A percentile compares a stretch with the other conserved stretches of the same genome.
These are phyloP conservation scores for Piloderma croceum DNA, from an alignment of 768 basidiomycete genomes.

Conservation along the genomic window DNA sequence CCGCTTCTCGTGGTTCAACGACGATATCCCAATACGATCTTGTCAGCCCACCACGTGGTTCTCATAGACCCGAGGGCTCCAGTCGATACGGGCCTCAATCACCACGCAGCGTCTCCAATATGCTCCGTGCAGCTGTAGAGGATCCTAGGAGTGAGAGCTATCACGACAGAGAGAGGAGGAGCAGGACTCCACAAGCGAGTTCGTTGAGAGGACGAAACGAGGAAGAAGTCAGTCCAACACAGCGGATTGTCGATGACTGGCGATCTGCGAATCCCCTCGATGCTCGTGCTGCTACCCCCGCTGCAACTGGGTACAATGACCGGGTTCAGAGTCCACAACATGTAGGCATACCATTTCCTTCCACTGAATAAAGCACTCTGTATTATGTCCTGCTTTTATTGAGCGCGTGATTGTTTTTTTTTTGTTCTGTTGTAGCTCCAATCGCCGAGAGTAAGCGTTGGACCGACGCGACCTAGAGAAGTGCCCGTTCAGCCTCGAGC, in stretches of 20 bases:
- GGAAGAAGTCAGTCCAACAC: constrained; percentile 21
- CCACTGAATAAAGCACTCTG: too few species aligned
- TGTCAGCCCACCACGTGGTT: constrained; percentile 18
- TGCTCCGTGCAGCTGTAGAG: constrained; percentile 13
- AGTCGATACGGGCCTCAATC: constrained; percentile 12
- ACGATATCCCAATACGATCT: constrained; percentile 28
- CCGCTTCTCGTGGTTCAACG: constrained; percentile 23
- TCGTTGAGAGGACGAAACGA: constrained; percentile 19
- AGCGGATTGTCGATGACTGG: too few species aligned
- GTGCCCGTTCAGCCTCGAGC: not conserved
- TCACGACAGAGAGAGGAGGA: constrained; percentile 11
- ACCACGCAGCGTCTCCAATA: constrained; percentile 13
- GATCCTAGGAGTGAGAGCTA: constrained; percentile 22
- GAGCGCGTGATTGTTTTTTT: too few species aligned
- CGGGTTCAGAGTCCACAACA: too few species aligned
- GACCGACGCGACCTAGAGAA: not conserved
- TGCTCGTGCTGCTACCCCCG: too few species aligned
- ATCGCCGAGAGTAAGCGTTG: not conserved
- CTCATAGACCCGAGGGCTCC: too few species aligned
- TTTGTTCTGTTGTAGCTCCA: not conserved
- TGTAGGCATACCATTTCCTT: too few species aligned
- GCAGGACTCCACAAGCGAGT: constrained; percentile 13
- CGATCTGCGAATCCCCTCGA: too few species aligned
- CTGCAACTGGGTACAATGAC: too few species aligned
- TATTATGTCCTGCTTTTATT: too few species aligned